Conservation (phyloP, 2,329 filamentous ascomycete species). For the Atkinsonella hypoxylon region DNA sequence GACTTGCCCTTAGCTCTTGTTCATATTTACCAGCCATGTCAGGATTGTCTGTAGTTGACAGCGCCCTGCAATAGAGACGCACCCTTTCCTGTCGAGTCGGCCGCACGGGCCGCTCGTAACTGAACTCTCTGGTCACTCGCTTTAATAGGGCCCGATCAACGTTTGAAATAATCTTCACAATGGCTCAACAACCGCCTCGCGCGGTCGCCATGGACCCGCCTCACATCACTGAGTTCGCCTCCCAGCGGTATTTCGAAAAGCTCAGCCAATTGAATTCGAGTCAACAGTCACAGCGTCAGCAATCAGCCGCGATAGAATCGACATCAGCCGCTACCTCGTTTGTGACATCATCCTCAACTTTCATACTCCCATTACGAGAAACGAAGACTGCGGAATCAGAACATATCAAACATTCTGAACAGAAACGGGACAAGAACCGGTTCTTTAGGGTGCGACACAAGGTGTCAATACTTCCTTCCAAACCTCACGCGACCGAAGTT, state of each 20-base stretch:
- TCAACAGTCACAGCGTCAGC: constrained; percentile 31
- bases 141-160: constrained; percentile 5
- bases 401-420: constrained; percentile 17
- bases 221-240: constrained; percentile 55
- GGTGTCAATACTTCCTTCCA: constrained; percentile 23
- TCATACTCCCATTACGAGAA: constrained; percentile 39
- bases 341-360: constrained; percentile 25
- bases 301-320: constrained; percentile 14
- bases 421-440: constrained; percentile 29
- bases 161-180: constrained; percentile 10
- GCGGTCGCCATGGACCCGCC: constrained; percentile 43
- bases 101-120: constrained; percentile 14
- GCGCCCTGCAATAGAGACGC: constrained; percentile 22
- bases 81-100: constrained; percentile 16
- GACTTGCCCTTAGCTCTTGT: not conserved
- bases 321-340: constrained; percentile 8
- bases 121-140: constrained; percentile 12
- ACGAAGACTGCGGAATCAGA: constrained; percentile 22
- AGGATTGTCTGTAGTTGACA: constrained; percentile 9
- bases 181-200: constrained; percentile 21
- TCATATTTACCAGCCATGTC: constrained; percentile 17
- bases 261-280: constrained; percentile 39
- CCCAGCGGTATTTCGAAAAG: constrained; percentile 52
- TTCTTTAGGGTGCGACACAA: constrained; percentile 31
- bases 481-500: constrained; percentile 15